Percentiles rank a stretch among this genome's conserved stretches.
Evolutionary conservation across 73 alveolate genomes (phyloP).

Genomic region (Symbiodinium pilosum): DNA sequence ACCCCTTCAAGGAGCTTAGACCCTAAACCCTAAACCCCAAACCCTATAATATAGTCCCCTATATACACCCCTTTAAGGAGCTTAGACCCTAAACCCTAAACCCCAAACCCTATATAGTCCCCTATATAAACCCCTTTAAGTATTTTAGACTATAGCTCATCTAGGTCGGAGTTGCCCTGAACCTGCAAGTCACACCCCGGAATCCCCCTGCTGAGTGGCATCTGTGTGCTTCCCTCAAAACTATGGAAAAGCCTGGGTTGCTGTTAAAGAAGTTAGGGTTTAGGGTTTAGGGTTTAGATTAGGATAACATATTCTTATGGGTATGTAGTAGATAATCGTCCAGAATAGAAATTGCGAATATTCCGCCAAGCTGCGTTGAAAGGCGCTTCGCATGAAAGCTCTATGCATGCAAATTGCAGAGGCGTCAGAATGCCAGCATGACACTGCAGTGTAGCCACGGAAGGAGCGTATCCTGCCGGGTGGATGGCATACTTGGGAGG

Average conservation of each 20-base stretch:
- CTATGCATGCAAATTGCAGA: slow-evolving; percentile 50
- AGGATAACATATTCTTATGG: too few species aligned
- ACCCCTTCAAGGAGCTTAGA: too few species aligned
- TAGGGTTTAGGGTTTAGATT: too few species aligned
- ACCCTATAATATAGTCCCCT: background rate
- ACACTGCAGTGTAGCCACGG: slow-evolving; percentile 37
- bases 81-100: too few species aligned
- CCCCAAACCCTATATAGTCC: slow-evolving; percentile 4
- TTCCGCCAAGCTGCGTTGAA: slow-evolving; percentile 25
- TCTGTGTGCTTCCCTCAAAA: background rate
- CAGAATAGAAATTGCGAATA: background rate
- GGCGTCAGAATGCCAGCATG: slow-evolving; percentile 27
- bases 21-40: too few species aligned
- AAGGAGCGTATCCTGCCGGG: slow-evolving; percentile 36
- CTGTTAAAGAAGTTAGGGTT: too few species aligned
- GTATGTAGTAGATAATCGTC: background rate
- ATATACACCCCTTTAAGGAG: too few species aligned
- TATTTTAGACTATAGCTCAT: too few species aligned
- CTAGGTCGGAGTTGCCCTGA: slow-evolving; percentile 40
- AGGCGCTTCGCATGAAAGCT: slow-evolving; percentile 49
- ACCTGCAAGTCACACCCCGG: slow-evolving; percentile 18
- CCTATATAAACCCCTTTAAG: too few species aligned
- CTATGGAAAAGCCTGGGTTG: too few species aligned
- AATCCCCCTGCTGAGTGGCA: slow-evolving; percentile 20
- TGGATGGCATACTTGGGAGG: background rate